These are phyloP conservation scores for Asclepias syriaca DNA, from an alignment of 257 asterid genomes.

Conservation along the genomic window DNA sequence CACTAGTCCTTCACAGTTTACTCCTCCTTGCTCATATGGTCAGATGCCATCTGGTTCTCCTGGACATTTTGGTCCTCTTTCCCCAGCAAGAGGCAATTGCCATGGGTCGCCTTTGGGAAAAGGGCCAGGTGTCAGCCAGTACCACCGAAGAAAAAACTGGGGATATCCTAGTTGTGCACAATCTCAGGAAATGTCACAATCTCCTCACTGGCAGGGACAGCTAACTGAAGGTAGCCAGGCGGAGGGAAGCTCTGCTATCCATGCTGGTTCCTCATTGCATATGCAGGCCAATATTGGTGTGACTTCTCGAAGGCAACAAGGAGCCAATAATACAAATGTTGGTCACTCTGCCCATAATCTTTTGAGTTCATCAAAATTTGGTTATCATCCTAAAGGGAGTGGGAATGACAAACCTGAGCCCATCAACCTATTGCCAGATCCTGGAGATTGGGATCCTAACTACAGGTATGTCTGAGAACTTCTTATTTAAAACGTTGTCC, in stretches of 20 bases:
- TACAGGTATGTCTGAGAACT: conserved; percentile 55
- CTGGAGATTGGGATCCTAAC: conserved; percentile 99
- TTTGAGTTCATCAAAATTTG: conserved; percentile 26
- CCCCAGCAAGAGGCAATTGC: conserved; percentile 84
- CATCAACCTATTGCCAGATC: conserved; percentile 80
- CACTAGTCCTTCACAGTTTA: conserved; percentile 94
- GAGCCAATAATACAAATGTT: conserved; percentile 45
- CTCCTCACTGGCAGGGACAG: conserved; percentile 63
- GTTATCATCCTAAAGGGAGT: conserved; percentile 44
- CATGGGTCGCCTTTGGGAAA: conserved; percentile 92
- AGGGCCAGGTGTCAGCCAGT: conserved; percentile 70
- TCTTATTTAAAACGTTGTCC: not conserved
- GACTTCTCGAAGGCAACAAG: conserved; percentile 71
- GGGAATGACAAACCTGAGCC: conserved; percentile 60
- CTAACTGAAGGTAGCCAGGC: conserved; percentile 48
- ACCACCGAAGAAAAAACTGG: conserved; percentile 73
- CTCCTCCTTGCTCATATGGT: conserved; percentile 82
- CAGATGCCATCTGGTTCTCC: conserved; percentile 80
- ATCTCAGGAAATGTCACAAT: conserved; percentile 54
- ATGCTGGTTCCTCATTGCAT: conserved; percentile 54
- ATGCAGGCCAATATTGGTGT: conserved; percentile 43
- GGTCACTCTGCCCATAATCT: conserved; percentile 47
- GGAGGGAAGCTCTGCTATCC: conserved; percentile 51
- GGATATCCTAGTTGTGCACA: conserved; percentile 54
- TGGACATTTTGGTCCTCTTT: conserved; percentile 90